Evolutionary conservation across 495 filamentous ascomycete species (phyloP).

Genomic region (Usnea hakonensis): DNA sequence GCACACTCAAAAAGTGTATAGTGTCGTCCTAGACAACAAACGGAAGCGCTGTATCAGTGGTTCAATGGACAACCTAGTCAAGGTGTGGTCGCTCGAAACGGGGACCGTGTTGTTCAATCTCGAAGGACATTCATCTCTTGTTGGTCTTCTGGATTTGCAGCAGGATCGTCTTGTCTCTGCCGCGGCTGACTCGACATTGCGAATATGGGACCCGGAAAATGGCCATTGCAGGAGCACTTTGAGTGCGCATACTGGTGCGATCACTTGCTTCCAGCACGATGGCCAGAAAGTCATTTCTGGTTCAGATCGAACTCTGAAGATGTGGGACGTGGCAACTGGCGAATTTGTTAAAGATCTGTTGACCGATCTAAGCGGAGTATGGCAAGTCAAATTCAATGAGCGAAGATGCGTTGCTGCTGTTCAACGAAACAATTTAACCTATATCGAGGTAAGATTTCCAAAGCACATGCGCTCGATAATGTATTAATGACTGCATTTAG

Average conservation of each 20-base stretch:
- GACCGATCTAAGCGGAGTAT: slow-evolving; percentile 91
- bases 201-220: slow-evolving; percentile 95
- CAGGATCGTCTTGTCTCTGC: slow-evolving; percentile 88
- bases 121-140: slow-evolving; percentile 88
- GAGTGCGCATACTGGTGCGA: slow-evolving; percentile 90
- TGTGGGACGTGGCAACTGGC: slow-evolving; percentile 94
- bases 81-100: slow-evolving; percentile 95
- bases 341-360: slow-evolving; percentile 91
- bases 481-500: slow-evolving; percentile 32
- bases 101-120: slow-evolving; percentile 80
- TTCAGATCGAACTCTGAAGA: slow-evolving; percentile 90
- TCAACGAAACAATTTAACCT: slow-evolving; percentile 83
- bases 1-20: slow-evolving; percentile 92
- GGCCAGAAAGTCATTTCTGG: slow-evolving; percentile 94
- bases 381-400: slow-evolving; percentile 98
- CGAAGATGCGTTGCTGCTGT: slow-evolving; percentile 93
- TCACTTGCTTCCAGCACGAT: slow-evolving; percentile 98
- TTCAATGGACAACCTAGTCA: slow-evolving; percentile 96
- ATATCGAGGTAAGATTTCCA: slow-evolving; percentile 73
- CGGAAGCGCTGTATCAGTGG: slow-evolving; percentile 95
- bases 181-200: slow-evolving; percentile 86
- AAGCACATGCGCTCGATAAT: background rate
- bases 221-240: slow-evolving; percentile 85
- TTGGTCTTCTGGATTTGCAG: slow-evolving; percentile 81
- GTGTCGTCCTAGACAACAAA: slow-evolving; percentile 87